Base-by-base conservation (phyloP, 306 rosid species). In the Gastrolobium bilobum region DNA sequence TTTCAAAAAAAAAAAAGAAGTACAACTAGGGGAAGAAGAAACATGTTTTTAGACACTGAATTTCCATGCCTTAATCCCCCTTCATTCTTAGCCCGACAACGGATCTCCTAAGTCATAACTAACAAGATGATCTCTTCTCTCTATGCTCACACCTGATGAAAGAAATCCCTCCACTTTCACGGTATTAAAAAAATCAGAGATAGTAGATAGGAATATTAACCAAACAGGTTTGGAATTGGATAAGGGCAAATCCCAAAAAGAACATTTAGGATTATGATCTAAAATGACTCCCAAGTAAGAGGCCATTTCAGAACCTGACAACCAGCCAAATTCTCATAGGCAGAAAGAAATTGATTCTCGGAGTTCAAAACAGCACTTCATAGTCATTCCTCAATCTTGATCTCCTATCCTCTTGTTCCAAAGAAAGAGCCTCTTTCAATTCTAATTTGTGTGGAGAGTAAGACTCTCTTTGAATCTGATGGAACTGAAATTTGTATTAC, bases 21-120 rank as follows among this genome's bases (percentile, higher is more conserved):
- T n/a, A n/a, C n/a, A 33, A 15, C 61, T 30, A 31, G 31, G 61
- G 76, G 10, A 52, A 71, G 58, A 31, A 47, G 50, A 53, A 68
- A 53, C 62, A 4, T 74, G 35, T 10, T 60, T 56, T 39, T 39
- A 38, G 53, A 53, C 52, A 26, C 48, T 52, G 26, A 71, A 54
- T 71, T 35, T 71, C 34, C 47, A 46, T 54, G 67, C 40, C 30
- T 14, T 56, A 40, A 31, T n/a, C 20, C 53, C 43, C 39, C 10
- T 30, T 48, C 74, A 68, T 68, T 48, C 43, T 47, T 47, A n/a
- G 33, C 43, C 42, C 30, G 47, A 6, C 13, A 30, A 68, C 11
- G 10, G 10, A 46, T 7, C 58, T 47, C 37, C 35, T 47, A 20
- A 20, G 26, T 20, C 26, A 20, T 20, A 29, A 67, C 40, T 43